Percentiles rank a stretch among this genome's conserved stretches.
These are phyloP conservation scores for Pythium rhizo-oryzae DNA, from an alignment of 352 stramenopile species.

Conservation along the genomic window DNA sequence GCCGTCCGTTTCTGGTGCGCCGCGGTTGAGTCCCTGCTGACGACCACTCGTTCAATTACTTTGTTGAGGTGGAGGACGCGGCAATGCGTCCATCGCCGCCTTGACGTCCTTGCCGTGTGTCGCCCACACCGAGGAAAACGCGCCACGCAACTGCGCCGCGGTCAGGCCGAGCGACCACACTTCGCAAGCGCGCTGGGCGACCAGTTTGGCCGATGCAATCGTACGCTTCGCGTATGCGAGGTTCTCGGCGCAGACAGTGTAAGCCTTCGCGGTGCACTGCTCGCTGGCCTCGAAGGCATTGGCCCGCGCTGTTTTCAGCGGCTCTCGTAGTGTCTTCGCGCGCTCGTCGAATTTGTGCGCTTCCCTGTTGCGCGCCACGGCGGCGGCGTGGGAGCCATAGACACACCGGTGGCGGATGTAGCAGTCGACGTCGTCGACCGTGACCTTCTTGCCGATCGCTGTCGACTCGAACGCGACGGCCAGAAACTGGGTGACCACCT, in stretches of 20 bases:
- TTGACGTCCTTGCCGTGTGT: not conserved
- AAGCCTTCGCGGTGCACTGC: not conserved
- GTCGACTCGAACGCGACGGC: not conserved
- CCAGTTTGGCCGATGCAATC: not conserved
- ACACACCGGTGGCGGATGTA: not conserved
- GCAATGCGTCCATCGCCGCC: not conserved
- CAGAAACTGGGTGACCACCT: not conserved
- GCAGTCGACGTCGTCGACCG: not conserved
- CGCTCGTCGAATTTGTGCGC: not conserved
- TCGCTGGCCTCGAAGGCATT: not conserved
- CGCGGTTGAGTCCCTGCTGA: not conserved
- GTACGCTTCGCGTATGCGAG: not conserved
- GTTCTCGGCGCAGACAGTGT: not conserved
- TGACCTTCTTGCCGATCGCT: not conserved
- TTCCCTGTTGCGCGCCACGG: not conserved
- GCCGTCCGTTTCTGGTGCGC: no score
- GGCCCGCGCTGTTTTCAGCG: not conserved
- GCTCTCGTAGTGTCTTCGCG: not conserved
- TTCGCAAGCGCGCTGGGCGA: not conserved
- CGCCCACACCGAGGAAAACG: not conserved
- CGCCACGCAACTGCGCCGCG: not conserved
- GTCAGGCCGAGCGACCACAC: not conserved
- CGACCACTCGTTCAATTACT: not conserved
- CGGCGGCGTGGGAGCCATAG: not conserved
- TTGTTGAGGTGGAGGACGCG: not conserved